phyloP scores from a whole-genome alignment of 2,329 filamentous ascomycete genomes.

The Neonectria neomacrospora region DNA sequence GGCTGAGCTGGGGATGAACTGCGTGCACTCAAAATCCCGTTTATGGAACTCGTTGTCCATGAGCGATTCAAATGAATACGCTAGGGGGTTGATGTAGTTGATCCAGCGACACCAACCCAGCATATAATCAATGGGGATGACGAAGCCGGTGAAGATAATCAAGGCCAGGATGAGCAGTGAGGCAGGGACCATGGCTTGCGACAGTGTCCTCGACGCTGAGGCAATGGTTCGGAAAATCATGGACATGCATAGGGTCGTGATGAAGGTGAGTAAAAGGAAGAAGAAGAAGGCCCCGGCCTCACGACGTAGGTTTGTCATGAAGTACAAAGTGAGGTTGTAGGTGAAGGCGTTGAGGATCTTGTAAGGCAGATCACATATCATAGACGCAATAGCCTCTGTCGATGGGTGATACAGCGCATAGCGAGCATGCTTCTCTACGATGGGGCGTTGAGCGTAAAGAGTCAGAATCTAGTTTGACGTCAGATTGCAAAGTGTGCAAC shows the following conservation, averaged over 20 bases:
- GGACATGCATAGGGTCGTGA: constrained; percentile 41
- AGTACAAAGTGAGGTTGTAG: constrained; percentile 60
- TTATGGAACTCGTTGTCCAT: constrained; percentile 73
- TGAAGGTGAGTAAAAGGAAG: constrained; percentile 58
- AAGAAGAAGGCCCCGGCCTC: constrained; percentile 59
- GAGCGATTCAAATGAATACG: constrained; percentile 71
- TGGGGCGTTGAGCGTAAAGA: constrained; percentile 45
- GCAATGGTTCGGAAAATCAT: constrained; percentile 58
- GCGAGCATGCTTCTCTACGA: constrained; percentile 51
- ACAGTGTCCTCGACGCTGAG: constrained; percentile 62
- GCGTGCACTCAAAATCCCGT: constrained; percentile 41
- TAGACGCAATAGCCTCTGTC: constrained; percentile 46
- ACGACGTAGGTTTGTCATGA: constrained; percentile 58
- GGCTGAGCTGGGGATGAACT: constrained; percentile 37
- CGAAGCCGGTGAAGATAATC: constrained; percentile 59
- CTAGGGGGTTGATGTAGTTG: constrained; percentile 71
- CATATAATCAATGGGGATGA: constrained; percentile 58
- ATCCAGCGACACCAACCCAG: constrained; percentile 74
- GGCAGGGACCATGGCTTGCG: constrained; percentile 55
- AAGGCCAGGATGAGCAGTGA: constrained; percentile 49
- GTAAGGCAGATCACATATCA: constrained; percentile 55
- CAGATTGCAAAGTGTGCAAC: constrained; percentile 32
- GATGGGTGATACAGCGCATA: constrained; percentile 51
- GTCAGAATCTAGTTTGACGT: constrained; percentile 45
- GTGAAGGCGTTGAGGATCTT: constrained; percentile 52